phyloP scores from a whole-genome alignment of 2,329 filamentous ascomycete species.

The Alternaria sp. region DNA sequence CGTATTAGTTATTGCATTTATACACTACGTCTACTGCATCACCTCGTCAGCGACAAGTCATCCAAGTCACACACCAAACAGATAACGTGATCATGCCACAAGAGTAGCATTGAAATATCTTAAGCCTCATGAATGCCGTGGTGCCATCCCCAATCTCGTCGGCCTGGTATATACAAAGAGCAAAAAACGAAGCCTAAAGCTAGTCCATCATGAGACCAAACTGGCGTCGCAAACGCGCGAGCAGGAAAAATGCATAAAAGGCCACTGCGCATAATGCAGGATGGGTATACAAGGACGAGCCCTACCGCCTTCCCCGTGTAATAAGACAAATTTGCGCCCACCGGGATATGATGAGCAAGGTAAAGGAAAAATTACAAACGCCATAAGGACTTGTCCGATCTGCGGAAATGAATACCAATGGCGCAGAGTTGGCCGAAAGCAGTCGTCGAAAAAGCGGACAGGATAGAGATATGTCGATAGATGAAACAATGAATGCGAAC shows the following conservation, averaged over 20 bases:
- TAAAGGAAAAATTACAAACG: background rate
- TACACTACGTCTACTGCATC: background rate
- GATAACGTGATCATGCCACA: background rate
- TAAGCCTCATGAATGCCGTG: background rate
- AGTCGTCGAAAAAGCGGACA: background rate
- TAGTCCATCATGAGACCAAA: slow-evolving; percentile 1
- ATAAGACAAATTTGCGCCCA: slow-evolving; percentile 18
- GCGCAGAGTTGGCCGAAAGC: background rate
- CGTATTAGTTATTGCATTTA: background rate
- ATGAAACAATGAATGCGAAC: slow-evolving; percentile 21
- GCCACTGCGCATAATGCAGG: slow-evolving; percentile 24
- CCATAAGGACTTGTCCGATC: background rate
- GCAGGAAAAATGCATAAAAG: slow-evolving; percentile 2
- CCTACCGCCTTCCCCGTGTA: slow-evolving; percentile 26
- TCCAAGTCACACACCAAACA: background rate
- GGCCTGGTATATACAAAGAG: slow-evolving; percentile 30
- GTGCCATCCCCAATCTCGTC: background rate
- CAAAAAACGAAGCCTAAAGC: slow-evolving; percentile 15
- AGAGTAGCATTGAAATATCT: slow-evolving; percentile 8
- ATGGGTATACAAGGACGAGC: slow-evolving; percentile 46
- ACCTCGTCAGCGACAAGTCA: background rate
- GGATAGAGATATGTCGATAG: slow-evolving; percentile 9
- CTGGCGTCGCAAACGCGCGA: background rate
- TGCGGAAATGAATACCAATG: background rate
- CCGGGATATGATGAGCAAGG: background rate